Conservation (phyloP, 1,284 basidiomycete species). For the Leccinum fallax region DNA sequence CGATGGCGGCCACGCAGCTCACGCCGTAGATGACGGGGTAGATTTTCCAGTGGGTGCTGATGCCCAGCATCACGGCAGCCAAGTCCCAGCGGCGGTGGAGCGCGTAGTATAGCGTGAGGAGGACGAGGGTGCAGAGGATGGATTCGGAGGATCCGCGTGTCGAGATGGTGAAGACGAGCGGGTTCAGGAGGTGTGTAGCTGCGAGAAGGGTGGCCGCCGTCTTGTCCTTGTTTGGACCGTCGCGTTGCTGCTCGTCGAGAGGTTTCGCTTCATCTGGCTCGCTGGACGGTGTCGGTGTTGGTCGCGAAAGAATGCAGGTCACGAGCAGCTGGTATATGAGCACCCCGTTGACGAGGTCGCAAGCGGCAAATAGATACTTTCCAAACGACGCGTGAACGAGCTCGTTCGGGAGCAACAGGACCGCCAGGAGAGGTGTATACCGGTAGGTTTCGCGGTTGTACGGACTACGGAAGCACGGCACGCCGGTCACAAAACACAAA, state of each 20-base stretch:
- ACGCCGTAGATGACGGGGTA: constrained; percentile 93
- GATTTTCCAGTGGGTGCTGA: constrained; percentile 93
- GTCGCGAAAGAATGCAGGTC: constrained; percentile 43
- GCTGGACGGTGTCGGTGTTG: neutral
- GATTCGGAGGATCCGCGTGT: constrained; percentile 96
- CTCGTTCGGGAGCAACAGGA: constrained; percentile 81
- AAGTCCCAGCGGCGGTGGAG: constrained; percentile 55
- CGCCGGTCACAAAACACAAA: constrained; percentile 7
- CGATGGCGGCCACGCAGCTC: constrained; percentile 71
- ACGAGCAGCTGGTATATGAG: constrained; percentile 74
- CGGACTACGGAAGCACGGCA: constrained; percentile 57
- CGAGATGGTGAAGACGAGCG: constrained; percentile 93
- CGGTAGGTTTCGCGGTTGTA: constrained; percentile 95
- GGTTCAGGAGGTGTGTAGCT: constrained; percentile 83
- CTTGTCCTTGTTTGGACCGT: neutral
- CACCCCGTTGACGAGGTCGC: constrained; percentile 81
- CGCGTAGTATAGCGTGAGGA: constrained; percentile 69
- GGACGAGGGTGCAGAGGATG: constrained; percentile 79
- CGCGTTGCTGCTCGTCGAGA: constrained; percentile 20
- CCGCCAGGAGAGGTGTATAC: constrained; percentile 92
- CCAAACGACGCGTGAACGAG: constrained; percentile 83
- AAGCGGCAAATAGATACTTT: constrained; percentile 87
- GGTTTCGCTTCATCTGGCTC: constrained; percentile 9
- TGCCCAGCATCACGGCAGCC: constrained; percentile 73
- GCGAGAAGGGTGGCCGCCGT: constrained; percentile 53